phyloP scores from a whole-genome alignment of 2,329 filamentous ascomycete genomes.

The Phoma sp. region DNA sequence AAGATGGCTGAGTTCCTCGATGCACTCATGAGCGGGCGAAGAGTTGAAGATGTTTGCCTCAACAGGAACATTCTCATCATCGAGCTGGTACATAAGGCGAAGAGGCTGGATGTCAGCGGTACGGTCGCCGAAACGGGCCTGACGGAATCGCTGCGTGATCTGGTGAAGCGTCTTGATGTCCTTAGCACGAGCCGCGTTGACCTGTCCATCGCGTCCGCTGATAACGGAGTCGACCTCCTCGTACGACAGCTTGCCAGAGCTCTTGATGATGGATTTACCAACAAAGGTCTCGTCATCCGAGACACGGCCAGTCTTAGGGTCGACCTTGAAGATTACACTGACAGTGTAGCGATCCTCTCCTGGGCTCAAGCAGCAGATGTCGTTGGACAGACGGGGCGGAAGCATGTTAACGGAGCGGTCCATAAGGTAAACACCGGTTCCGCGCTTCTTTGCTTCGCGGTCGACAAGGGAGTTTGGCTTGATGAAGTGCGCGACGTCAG shows the following conservation, averaged over 20 bases:
- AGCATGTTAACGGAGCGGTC: constrained; percentile 89
- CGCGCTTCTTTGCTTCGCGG: constrained; percentile 96
- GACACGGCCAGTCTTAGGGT: constrained; percentile 77
- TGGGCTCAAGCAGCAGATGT: constrained; percentile 85
- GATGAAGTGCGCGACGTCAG: constrained; percentile 95
- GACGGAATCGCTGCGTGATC: constrained; percentile 88
- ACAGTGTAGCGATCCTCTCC: constrained; percentile 90
- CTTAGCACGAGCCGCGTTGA: constrained; percentile 71
- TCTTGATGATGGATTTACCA: constrained; percentile 92
- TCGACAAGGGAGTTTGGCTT: constrained; percentile 95
- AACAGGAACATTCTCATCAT: constrained; percentile 97
- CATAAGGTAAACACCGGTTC: constrained; percentile 92
- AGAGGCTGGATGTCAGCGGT: constrained; percentile 82
- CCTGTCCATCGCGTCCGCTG: constrained; percentile 67
- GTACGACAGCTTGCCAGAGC: constrained; percentile 82
- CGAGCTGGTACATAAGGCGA: constrained; percentile 88
- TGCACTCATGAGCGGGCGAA: constrained; percentile 84
- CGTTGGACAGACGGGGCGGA: constrained; percentile 80
- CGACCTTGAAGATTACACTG: constrained; percentile 91
- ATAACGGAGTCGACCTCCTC: constrained; percentile 85
- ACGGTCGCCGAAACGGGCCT: constrained; percentile 81
- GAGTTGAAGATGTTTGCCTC: constrained; percentile 96
- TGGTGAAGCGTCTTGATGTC: constrained; percentile 81
- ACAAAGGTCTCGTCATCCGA: constrained; percentile 90
- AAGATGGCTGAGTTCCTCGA: constrained; percentile 94